phyloP scores from a whole-genome alignment of 441 rosid species.

The Mallotus japonicus region DNA sequence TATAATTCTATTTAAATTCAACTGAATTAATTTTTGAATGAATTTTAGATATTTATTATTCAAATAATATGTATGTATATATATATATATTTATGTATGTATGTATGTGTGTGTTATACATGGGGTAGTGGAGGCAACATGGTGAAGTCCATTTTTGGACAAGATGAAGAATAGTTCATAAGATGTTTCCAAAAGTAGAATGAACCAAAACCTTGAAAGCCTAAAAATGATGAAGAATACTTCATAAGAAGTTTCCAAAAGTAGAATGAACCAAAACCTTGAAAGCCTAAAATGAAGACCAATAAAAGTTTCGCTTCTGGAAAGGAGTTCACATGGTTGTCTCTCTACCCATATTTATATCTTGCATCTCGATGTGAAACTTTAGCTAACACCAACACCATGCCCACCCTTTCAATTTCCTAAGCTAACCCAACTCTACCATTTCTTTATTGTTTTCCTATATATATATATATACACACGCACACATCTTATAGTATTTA shows the following conservation, averaged over 20 bases:
- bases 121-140: not conserved
- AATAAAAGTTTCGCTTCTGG: not conserved
- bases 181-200: not conserved
- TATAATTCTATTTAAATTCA: too few species aligned
- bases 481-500: too few species aligned
- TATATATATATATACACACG: too few species aligned
- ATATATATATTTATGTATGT: too few species aligned
- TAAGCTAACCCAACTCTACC: not conserved
- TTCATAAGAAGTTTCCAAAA: not conserved
- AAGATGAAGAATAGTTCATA: not conserved
- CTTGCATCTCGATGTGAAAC: constrained; percentile 23
- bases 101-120: too few species aligned
- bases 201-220: constrained; percentile 12
- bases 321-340: not conserved
- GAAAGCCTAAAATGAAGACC: not conserved
- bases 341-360: not conserved
- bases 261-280: constrained; percentile 16
- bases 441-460: too few species aligned
- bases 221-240: not conserved
- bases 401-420: not conserved
- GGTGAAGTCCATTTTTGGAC: constrained; percentile 9
- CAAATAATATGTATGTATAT: too few species aligned
- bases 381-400: not conserved
- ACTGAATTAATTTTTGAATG: too few species aligned
- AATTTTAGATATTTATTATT: too few species aligned